Evolutionary conservation across 176 grass and related monocot genomes (phyloP), one percentile per base, ranked within the genome.

Genomic region (Ananas comosus): DNA sequence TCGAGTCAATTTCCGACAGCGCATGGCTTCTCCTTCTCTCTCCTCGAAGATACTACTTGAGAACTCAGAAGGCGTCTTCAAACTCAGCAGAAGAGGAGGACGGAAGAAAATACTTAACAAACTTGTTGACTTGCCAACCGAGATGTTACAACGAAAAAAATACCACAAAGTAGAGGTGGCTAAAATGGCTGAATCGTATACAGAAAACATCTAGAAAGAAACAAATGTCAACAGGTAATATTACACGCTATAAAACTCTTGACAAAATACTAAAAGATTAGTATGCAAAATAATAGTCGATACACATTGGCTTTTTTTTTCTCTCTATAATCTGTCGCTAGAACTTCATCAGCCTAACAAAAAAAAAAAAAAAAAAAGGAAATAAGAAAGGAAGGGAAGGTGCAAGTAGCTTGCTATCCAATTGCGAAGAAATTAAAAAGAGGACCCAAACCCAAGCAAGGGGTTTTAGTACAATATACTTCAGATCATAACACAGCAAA

Each of bases 1-100:
- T n/a, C 94, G 94, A 65, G 89, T 93, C 64, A 99, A 68, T 53
- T 89, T 86, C 59, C 83, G 72, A 10, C 71, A 28, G 94, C 89
- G n/a, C 94, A 99, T 99, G 68, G 22, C 29, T 64, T 66, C 12
- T 68, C n/a, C n/a, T 77, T 18, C 29, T 68, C 14, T 49, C 16
- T 77, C 65, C 11, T 77, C 65, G 2, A 57, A n/a, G n/a, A n/a
- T n/a, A n/a, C n/a, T n/a, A 33, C 65, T 68, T 42, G 10, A 25
- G 27, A 67, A 68, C 27, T 27, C 51, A 51, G 2, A 18, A 75
- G 65, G 21, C 57, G n/a, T n/a, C 21, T 13, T 12, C 13, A 61
- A 59, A 11, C 54, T 58, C n/a, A 33, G 29, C 29, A 33, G 54
- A 14, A 58, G 13, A 58, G 3, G 54, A 57, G 3, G 54, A 57